Evolutionary conservation across 495 filamentous ascomycete species (phyloP).

Genomic region (Aspergillus bridgeri): DNA sequence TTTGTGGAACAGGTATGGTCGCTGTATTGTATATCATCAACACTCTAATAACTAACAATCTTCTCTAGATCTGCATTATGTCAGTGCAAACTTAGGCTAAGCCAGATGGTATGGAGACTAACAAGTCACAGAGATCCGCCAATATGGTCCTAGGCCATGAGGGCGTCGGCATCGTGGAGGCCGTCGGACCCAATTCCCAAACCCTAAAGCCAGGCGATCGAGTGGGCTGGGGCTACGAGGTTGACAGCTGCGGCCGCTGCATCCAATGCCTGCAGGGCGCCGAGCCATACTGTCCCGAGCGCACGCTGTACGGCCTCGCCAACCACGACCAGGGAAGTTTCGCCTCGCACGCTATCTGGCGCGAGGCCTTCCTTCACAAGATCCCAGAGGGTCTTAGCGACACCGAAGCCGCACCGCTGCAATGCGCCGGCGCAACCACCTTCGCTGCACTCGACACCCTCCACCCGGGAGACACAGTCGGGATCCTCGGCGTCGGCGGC

Average conservation of each 20-base stretch:
- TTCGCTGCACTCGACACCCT: slow-evolving; percentile 10
- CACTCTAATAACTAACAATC: not conserved
- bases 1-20: slow-evolving; percentile 14
- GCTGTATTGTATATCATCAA: not conserved
- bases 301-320: slow-evolving; percentile 7
- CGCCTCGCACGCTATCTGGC: slow-evolving; percentile 14
- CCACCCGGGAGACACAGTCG: slow-evolving; percentile 13
- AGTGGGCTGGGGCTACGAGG: slow-evolving; percentile 19
- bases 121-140: not conserved
- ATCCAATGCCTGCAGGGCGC: slow-evolving; percentile 7
- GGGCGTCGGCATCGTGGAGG: slow-evolving; percentile 17
- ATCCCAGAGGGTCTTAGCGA: slow-evolving; percentile 11
- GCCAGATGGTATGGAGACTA: too few relatives aligned
- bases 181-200: slow-evolving; percentile 4
- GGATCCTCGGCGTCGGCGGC: slow-evolving; percentile 14
- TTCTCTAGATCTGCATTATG: slow-evolving; percentile 11
- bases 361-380: slow-evolving; percentile 13
- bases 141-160: slow-evolving; percentile 20
- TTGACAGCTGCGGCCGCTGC: slow-evolving; percentile 15
- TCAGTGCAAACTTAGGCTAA: too few relatives aligned
- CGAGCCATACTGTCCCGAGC: slow-evolving; percentile 10
- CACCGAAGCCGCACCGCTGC: slow-evolving; percentile 11
- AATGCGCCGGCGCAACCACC: slow-evolving; percentile 15
- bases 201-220: slow-evolving; percentile 16
- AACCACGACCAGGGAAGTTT: slow-evolving; percentile 14